Percentiles rank a stretch among this genome's conserved stretches.
These are phyloP conservation scores for Pyrenochaeta sp. DNA, from an alignment of 2,329 filamentous ascomycete genomes.

Conservation along the genomic window DNA sequence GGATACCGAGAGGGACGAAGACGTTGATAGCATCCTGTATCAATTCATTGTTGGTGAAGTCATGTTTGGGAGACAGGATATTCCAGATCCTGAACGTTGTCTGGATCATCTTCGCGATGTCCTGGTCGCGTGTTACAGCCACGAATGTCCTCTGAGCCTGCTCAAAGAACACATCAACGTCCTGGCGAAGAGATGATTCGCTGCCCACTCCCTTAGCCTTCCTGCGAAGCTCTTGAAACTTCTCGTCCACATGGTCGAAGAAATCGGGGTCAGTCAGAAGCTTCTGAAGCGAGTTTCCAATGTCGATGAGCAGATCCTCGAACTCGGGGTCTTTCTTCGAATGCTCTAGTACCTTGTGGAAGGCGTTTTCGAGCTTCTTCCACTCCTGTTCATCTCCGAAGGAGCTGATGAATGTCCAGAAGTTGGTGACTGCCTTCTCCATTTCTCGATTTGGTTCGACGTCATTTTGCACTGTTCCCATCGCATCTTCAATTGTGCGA, in stretches of 20 bases:
- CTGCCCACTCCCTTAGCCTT: slow-evolving; percentile 67
- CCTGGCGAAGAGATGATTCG: slow-evolving; percentile 73
- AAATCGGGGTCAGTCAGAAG: slow-evolving; percentile 88
- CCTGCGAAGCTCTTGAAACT: slow-evolving; percentile 66
- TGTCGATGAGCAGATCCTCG: slow-evolving; percentile 76
- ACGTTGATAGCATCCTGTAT: slow-evolving; percentile 79
- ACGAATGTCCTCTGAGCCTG: slow-evolving; percentile 74
- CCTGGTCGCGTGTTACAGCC: slow-evolving; percentile 74
- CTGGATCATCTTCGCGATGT: slow-evolving; percentile 73
- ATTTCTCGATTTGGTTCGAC: slow-evolving; percentile 76
- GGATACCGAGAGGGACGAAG: slow-evolving; percentile 79
- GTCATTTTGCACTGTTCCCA: slow-evolving; percentile 73
- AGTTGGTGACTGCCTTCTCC: slow-evolving; percentile 77
- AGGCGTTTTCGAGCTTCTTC: slow-evolving; percentile 74
- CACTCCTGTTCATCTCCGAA: slow-evolving; percentile 80
- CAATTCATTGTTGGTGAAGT: slow-evolving; percentile 73
- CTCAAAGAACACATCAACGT: slow-evolving; percentile 75
- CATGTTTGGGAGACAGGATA: slow-evolving; percentile 72
- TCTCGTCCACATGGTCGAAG: slow-evolving; percentile 76
- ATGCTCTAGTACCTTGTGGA: slow-evolving; percentile 76
- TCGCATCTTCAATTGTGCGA: slow-evolving; percentile 72
- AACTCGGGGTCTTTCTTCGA: slow-evolving; percentile 82
- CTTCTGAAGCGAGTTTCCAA: slow-evolving; percentile 78
- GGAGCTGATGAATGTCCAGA: slow-evolving; percentile 81
- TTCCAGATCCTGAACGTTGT: slow-evolving; percentile 73